Evolutionary conservation across 1,139 yeast species (phyloP), one percentile per base, ranked within the genome.

Genomic region (Geotrichum candidum): DNA sequence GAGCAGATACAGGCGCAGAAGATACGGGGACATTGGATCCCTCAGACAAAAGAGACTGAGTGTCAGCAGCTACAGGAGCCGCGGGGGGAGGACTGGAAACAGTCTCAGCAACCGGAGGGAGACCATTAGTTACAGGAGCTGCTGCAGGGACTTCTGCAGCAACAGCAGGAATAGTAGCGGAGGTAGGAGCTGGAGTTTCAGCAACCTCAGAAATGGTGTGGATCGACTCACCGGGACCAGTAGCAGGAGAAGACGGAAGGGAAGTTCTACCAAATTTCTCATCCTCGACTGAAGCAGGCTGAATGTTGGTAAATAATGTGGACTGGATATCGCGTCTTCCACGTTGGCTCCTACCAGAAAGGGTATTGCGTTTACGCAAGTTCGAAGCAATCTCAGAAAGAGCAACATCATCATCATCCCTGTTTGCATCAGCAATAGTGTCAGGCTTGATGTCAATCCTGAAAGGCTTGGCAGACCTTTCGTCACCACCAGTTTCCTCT

Each of bases 271-370:
- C 22, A 35, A 35, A 15, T 11, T 13, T 35, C 9, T 15, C 41
- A 35, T 10, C n/a, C 41, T 71, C 73, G 38, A 68, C 56, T 22
- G 67, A 68, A 22, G 70, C 61, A 9, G 76, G 56, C 80, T 82
- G 68, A 78, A 75, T 68, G 64, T 82, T 80, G 41, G 82, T 82
- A 74, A 84, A 85, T 57, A 82, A 72, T 65, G 79, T 82, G 5
- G 87, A 83, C 66, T 81, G 82, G 51, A 82, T 77, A 54, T 82
- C 84, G 57, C 80, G 77, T 68, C 86, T 76, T 18, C 76, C 74
- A 15, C 76, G 66, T 53, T 67, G 61, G 0, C 70, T 66, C 35
- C 76, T 59, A 11, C 73, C 69, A 31, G 74, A 67, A 29, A 69
- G 64, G 3, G 75, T 71, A 5, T 74, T 72, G 29, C 69, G 65